phyloP scores from a whole-genome alignment of 352 stramenopile genomes.

The Globisporangium canariense region DNA sequence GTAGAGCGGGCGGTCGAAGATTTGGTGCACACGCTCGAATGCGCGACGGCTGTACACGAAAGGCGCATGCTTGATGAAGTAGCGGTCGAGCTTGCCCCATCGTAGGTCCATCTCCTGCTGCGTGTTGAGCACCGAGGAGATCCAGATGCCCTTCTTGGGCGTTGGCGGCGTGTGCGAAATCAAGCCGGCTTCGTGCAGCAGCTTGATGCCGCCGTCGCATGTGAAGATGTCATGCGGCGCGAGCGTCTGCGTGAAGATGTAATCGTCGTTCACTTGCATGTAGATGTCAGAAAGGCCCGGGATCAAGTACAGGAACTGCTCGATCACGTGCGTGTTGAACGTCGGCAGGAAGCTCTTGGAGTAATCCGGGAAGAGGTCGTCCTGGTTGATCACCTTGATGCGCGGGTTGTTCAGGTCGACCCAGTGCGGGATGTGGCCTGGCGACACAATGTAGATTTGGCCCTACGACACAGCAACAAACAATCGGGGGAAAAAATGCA shows the following conservation, averaged over 20 bases:
- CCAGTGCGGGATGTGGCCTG: slow-evolving; percentile 81
- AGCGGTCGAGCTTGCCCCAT: slow-evolving; percentile 69
- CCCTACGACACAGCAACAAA: slow-evolving; percentile 24
- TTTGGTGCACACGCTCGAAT: slow-evolving; percentile 85
- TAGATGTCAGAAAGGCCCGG: slow-evolving; percentile 85
- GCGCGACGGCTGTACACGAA: slow-evolving; percentile 85
- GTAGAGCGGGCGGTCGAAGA: slow-evolving; percentile 80
- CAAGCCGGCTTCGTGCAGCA: slow-evolving; percentile 70
- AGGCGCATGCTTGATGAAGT: slow-evolving; percentile 89
- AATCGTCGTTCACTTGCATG: slow-evolving; percentile 90
- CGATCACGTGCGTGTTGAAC: slow-evolving; percentile 89
- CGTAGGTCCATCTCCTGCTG: slow-evolving; percentile 85
- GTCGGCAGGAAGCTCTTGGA: slow-evolving; percentile 76
- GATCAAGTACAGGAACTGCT: slow-evolving; percentile 88
- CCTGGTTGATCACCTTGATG: slow-evolving; percentile 87
- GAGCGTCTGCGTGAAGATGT: slow-evolving; percentile 84
- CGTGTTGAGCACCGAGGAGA: slow-evolving; percentile 85
- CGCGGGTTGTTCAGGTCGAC: slow-evolving; percentile 75
- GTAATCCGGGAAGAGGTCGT: slow-evolving; percentile 82
- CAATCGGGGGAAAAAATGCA: neutral
- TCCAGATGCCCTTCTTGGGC: slow-evolving; percentile 85
- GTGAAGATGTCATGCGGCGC: slow-evolving; percentile 85
- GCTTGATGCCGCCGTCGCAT: slow-evolving; percentile 79
- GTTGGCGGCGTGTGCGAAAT: slow-evolving; percentile 77
- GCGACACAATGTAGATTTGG: slow-evolving; percentile 83